Evolutionary conservation across 495 filamentous ascomycete genomes (phyloP).

Genomic region (Xylaria curta): DNA sequence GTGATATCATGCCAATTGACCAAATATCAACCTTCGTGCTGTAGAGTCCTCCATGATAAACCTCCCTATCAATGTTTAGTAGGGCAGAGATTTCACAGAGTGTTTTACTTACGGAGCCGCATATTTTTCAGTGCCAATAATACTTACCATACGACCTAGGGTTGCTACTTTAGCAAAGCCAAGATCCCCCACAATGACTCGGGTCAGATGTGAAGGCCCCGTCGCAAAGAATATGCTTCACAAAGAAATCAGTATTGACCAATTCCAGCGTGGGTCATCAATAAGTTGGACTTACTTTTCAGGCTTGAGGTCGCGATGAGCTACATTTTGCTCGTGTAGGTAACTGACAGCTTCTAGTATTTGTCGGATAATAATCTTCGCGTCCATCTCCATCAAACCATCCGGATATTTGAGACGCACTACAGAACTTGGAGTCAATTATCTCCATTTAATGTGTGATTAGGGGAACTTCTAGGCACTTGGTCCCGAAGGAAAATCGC

Average conservation of each 20-base stretch:
- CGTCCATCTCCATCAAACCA: slow-evolving; percentile 62
- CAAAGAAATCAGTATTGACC: neutral
- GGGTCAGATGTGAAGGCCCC: slow-evolving; percentile 54
- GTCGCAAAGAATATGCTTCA: slow-evolving; percentile 70
- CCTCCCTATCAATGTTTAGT: slow-evolving; percentile 33
- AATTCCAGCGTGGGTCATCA: neutral
- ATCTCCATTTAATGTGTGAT: neutral
- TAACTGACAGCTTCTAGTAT: slow-evolving; percentile 77
- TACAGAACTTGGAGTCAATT: neutral
- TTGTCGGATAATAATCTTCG: slow-evolving; percentile 83
- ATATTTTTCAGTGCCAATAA: slow-evolving; percentile 70
- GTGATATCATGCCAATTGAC: slow-evolving; percentile 37
- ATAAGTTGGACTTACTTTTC: slow-evolving; percentile 64
- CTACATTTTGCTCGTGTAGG: slow-evolving; percentile 80
- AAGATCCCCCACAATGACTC: slow-evolving; percentile 78
- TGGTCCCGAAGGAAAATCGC: neutral
- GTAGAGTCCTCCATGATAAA: slow-evolving; percentile 31
- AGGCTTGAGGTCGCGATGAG: slow-evolving; percentile 92
- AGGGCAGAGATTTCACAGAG: neutral
- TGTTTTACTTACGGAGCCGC: slow-evolving; percentile 69
- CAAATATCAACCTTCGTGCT: slow-evolving; percentile 52
- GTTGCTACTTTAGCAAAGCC: slow-evolving; percentile 61
- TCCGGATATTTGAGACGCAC: slow-evolving; percentile 52
- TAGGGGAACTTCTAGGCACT: neutral
- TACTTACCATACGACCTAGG: slow-evolving; percentile 62